These are phyloP conservation scores for Crithidia fasciculata DNA, from an alignment of 208 protist genomes.

Conservation along the genomic window DNA sequence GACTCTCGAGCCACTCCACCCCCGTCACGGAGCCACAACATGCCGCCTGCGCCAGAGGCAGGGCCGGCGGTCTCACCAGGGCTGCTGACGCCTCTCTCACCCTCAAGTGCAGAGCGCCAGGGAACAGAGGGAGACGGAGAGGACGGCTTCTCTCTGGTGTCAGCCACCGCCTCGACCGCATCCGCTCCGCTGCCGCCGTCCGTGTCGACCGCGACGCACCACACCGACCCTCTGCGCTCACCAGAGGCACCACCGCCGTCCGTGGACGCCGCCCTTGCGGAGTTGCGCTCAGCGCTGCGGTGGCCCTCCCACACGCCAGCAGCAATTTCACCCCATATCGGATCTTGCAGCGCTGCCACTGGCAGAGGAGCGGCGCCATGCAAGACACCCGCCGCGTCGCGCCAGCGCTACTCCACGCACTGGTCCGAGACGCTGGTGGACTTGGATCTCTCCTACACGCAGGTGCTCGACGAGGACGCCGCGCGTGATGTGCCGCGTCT, in stretches of 20 bases:
- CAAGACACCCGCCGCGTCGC: background rate
- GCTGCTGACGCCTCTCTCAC: background rate
- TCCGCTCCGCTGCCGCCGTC: background rate
- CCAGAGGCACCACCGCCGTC: background rate
- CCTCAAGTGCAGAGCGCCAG: too few relatives aligned
- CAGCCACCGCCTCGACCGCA: background rate
- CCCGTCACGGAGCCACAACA: background rate
- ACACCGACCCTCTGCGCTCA: conserved; percentile 1
- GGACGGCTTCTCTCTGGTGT: background rate
- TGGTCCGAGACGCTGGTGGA: conserved; percentile 51
- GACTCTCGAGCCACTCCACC: too few relatives aligned
- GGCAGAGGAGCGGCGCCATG: too few relatives aligned
- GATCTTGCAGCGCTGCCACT: too few relatives aligned
- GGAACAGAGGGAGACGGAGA: background rate
- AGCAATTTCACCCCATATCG: too few relatives aligned
- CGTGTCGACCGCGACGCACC: background rate
- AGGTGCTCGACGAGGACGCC: conserved; percentile 40
- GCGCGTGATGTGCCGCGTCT: conserved; percentile 50
- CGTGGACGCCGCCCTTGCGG: background rate
- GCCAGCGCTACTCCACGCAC: background rate
- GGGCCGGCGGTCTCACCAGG: background rate
- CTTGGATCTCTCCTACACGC: conserved; percentile 65
- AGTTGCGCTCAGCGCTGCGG: background rate
- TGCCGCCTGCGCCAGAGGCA: too few relatives aligned
- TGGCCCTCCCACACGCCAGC: too few relatives aligned